Percentiles rank a stretch among this genome's conserved stretches.
phyloP scores from a whole-genome alignment of 805 yeast genomes.

The Saturnispora silvae region DNA sequence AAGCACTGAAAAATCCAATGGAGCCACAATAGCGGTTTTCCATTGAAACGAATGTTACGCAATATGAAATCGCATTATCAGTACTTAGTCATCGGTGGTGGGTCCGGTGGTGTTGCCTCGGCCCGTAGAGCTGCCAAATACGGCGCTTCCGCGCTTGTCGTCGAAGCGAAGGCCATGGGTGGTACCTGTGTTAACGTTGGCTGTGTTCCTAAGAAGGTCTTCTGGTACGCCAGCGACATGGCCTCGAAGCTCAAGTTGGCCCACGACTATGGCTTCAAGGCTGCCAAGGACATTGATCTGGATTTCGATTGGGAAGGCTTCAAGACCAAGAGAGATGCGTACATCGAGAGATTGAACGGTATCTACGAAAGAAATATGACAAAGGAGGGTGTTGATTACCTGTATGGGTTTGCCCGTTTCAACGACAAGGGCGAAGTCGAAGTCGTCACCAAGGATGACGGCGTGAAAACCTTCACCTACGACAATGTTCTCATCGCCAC shows the following conservation, averaged over 20 bases:
- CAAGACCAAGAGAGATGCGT: slow-evolving; percentile 87
- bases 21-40: too few relatives aligned
- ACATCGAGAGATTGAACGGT: slow-evolving; percentile 77
- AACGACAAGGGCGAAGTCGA: slow-evolving; percentile 63
- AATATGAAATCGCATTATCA: slow-evolving; percentile 54
- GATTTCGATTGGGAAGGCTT: slow-evolving; percentile 75
- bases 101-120: slow-evolving; percentile 98
- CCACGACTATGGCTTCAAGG: slow-evolving; percentile 68
- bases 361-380: slow-evolving; percentile 81
- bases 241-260: slow-evolving; percentile 71
- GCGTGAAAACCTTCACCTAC: slow-evolving; percentile 49
- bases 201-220: slow-evolving; percentile 96
- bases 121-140: slow-evolving; percentile 92
- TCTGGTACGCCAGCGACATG: slow-evolving; percentile 96
- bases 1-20: too few relatives aligned
- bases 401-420: slow-evolving; percentile 82
- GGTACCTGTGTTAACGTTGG: slow-evolving; percentile 97
- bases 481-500: slow-evolving; percentile 83
- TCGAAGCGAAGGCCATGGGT: slow-evolving; percentile 79
- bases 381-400: slow-evolving; percentile 80
- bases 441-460: slow-evolving; percentile 59
- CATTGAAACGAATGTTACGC: slow-evolving; percentile 1
- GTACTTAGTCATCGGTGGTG: slow-evolving; percentile 95
- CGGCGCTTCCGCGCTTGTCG: slow-evolving; percentile 78
- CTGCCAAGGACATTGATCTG: slow-evolving; percentile 68